These are phyloP conservation scores for Alternaria angustiovoidea DNA, from an alignment of 2,329 filamentous ascomycete species.

Conservation along the genomic window DNA sequence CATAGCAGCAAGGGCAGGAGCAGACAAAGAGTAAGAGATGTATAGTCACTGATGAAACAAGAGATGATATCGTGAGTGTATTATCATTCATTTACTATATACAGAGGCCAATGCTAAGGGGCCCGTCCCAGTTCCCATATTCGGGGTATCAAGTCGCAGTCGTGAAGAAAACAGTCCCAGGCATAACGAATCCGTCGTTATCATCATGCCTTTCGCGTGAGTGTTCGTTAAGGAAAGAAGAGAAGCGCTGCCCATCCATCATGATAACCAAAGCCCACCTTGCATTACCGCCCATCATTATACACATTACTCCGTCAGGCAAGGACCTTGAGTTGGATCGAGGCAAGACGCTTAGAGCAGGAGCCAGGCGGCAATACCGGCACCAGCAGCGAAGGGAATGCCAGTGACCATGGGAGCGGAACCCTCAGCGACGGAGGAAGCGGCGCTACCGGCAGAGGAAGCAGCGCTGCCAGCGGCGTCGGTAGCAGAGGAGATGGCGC, in stretches of 20 bases:
- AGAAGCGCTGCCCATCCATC: constrained; percentile 25
- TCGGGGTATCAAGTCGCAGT: constrained; percentile 47
- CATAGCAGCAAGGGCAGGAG: not conserved
- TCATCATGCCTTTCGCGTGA: constrained; percentile 32
- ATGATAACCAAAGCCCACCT: constrained; percentile 35
- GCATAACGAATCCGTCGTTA: constrained; percentile 34
- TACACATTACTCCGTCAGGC: constrained; percentile 43
- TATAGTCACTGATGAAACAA: not conserved
- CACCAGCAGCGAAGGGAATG: constrained; percentile 48
- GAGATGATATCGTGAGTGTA: constrained; percentile 18
- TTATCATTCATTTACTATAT: constrained; percentile 38
- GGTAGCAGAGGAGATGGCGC: constrained; percentile 14
- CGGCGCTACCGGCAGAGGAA: constrained; percentile 20
- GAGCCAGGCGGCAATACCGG: constrained; percentile 48
- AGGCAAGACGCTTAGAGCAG: constrained; percentile 44
- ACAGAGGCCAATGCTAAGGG: constrained; percentile 23
- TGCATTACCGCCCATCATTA: constrained; percentile 35
- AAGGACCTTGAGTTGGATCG: constrained; percentile 27
- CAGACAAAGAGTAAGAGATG: not conserved
- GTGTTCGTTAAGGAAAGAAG: constrained; percentile 24
- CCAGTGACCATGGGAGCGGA: constrained; percentile 46
- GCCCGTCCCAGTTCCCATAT: constrained; percentile 24
- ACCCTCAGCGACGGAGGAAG: constrained; percentile 17
- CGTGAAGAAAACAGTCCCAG: constrained; percentile 26
- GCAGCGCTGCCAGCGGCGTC: constrained; percentile 18